Evolutionary conservation across 352 stramenopile species (phyloP).

Genomic region (Phytophthora ramorum): DNA sequence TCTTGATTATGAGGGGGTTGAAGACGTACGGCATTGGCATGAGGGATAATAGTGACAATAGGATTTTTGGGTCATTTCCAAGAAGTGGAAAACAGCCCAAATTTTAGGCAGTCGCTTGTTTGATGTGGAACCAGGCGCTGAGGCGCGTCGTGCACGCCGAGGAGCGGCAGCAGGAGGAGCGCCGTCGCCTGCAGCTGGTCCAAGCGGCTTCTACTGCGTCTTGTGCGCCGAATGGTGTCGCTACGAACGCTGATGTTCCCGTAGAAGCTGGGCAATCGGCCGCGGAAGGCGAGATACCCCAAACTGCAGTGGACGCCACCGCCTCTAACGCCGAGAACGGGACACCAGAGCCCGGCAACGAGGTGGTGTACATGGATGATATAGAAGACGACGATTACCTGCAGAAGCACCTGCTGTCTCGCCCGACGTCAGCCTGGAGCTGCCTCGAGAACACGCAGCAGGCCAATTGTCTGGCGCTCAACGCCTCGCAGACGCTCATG

Average conservation of each 20-base stretch:
- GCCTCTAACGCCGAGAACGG: neutral
- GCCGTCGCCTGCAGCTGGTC: slow-evolving; percentile 33
- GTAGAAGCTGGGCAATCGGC: slow-evolving; percentile 13
- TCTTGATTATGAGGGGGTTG: slow-evolving; percentile 20
- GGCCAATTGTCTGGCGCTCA: slow-evolving; percentile 74
- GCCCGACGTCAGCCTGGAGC: slow-evolving; percentile 52
- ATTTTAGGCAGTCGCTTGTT: no score
- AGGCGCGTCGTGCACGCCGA: slow-evolving; percentile 39
- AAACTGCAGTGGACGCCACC: neutral
- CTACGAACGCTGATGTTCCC: neutral
- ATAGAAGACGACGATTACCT: slow-evolving; percentile 54
- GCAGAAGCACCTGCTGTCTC: slow-evolving; percentile 71
- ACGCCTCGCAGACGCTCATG: slow-evolving; percentile 65
- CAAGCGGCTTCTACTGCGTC: slow-evolving; percentile 14
- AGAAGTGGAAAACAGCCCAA: no score
- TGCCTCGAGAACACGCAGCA: slow-evolving; percentile 83
- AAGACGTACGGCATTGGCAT: slow-evolving; percentile 1
- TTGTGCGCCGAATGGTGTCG: slow-evolving; percentile 6
- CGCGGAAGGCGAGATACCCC: neutral
- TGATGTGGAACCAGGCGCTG: slow-evolving; percentile 47
- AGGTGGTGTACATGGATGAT: slow-evolving; percentile 28
- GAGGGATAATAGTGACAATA: neutral
- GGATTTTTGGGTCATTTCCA: no score
- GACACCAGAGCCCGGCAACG: neutral
- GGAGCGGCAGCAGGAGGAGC: slow-evolving; percentile 34